phyloP scores from a whole-genome alignment of 768 basidiomycete genomes.

The Tremella mesenterica region DNA sequence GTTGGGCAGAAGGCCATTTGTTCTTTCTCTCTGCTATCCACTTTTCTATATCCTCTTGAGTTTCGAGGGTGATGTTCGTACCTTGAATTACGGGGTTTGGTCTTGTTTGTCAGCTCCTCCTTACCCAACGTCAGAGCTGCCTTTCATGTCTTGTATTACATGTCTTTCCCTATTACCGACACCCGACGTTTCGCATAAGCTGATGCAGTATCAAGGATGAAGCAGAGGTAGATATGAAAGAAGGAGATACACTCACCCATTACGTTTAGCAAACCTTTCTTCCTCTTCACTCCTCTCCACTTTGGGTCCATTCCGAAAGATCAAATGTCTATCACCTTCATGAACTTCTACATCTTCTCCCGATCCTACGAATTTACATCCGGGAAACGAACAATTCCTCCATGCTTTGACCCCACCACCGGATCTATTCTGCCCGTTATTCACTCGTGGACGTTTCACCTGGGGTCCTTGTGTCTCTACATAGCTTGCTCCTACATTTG shows the following conservation, averaged over 20 bases:
- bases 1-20: conserved; percentile 65
- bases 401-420: conserved; percentile 11
- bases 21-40: conserved; percentile 87
- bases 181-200: background rate
- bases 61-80: conserved; percentile 65
- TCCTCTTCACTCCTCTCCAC: conserved; percentile 40
- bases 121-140: background rate
- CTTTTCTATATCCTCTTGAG: conserved; percentile 67
- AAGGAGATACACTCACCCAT: conserved; percentile 31
- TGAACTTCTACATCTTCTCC: conserved; percentile 40
- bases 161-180: background rate
- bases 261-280: conserved; percentile 29
- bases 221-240: background rate
- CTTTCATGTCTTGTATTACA: background rate
- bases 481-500: too few relatives aligned
- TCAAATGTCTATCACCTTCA: conserved; percentile 45
- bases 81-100: conserved; percentile 48
- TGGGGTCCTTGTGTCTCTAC: too few relatives aligned
- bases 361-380: conserved; percentile 41
- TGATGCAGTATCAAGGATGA: background rate
- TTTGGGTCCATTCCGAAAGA: conserved; percentile 34
- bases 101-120: conserved; percentile 6
- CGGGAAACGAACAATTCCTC: conserved; percentile 39
- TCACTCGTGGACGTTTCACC: too few relatives aligned
- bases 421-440: too few relatives aligned